Conservation (phyloP, 768 basidiomycete species). For the Kwoniella dejecticola region DNA sequence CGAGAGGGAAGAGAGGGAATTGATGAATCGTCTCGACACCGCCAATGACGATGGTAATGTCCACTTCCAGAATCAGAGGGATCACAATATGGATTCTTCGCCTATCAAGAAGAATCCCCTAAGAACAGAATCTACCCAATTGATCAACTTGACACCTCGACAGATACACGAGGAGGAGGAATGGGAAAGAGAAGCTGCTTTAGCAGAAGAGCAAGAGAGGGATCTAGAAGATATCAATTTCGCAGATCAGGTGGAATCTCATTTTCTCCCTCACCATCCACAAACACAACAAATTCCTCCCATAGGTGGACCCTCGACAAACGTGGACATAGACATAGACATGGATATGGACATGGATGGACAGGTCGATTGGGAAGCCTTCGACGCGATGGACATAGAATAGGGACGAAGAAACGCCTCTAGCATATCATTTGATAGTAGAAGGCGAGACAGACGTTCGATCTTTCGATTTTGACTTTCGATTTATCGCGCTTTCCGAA, state of each 20-base stretch:
- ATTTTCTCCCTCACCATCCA: not conserved
- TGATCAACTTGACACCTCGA: no score
- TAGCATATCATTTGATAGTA: not conserved
- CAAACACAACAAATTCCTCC: not conserved
- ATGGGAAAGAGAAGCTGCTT: slow-evolving; percentile 22
- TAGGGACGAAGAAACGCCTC: not conserved
- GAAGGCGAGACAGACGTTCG: not conserved
- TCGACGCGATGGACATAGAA: slow-evolving; percentile 44
- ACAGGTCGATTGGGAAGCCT: slow-evolving; percentile 32
- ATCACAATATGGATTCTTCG: not conserved
- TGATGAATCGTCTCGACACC: slow-evolving; percentile 2
- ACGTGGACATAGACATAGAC: slow-evolving; percentile 16
- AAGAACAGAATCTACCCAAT: no score
- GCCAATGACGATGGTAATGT: no score
- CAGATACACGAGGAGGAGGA: no score
- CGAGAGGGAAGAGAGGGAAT: slow-evolving; percentile 15
- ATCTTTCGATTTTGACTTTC: not conserved
- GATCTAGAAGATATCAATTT: slow-evolving; percentile 36
- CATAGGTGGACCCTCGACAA: no score
- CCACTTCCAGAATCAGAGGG: not conserved
- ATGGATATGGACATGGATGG: slow-evolving; percentile 25
- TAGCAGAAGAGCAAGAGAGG: slow-evolving; percentile 32
- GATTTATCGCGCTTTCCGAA: no score
- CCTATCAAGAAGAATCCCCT: no score
- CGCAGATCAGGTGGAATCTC: slow-evolving; percentile 24